Evolutionary conservation across 1,284 basidiomycete genomes (phyloP).

Genomic region (Phenoliferia sp.): DNA sequence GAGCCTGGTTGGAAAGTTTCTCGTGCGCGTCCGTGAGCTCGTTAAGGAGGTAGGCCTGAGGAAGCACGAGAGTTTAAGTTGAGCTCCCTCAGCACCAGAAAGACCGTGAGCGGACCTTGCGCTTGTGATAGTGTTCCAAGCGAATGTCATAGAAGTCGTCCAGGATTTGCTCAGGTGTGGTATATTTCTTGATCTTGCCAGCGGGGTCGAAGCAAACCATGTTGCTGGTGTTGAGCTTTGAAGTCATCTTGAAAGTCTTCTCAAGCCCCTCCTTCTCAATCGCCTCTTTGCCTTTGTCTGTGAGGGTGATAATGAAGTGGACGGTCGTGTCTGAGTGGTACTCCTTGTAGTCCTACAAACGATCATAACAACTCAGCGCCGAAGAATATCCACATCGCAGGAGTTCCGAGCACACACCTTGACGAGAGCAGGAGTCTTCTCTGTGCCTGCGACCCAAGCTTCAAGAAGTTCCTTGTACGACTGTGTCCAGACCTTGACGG

Average conservation of each 20-base stretch:
- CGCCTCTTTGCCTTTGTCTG: slow-evolving; percentile 72
- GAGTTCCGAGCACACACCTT: slow-evolving; percentile 45
- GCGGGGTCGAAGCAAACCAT: slow-evolving; percentile 99
- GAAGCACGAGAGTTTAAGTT: not conserved
- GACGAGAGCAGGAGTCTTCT: slow-evolving; percentile 58
- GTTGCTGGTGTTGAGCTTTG: slow-evolving; percentile 77
- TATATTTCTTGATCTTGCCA: slow-evolving; percentile 93
- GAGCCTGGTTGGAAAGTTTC: slow-evolving; percentile 86
- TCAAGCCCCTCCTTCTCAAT: slow-evolving; percentile 82
- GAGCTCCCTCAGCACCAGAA: not conserved
- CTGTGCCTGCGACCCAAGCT: slow-evolving; percentile 51
- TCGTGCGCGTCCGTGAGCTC: slow-evolving; percentile 81
- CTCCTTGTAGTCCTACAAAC: slow-evolving; percentile 83
- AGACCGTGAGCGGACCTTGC: slow-evolving; percentile 62
- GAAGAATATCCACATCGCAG: too few relatives aligned
- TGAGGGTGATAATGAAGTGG: slow-evolving; percentile 82
- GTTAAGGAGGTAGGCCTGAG: slow-evolving; percentile 75
- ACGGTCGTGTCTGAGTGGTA: slow-evolving; percentile 90
- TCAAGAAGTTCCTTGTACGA: slow-evolving; percentile 89
- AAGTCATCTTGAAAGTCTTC: slow-evolving; percentile 86
- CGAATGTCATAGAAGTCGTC: slow-evolving; percentile 90
- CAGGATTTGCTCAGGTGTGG: slow-evolving; percentile 82
- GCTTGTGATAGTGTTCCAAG: slow-evolving; percentile 85
- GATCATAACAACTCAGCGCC: not conserved
- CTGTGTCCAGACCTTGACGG: slow-evolving; percentile 93